Percentiles rank a stretch among this genome's conserved stretches.
Evolutionary conservation across 345 rosid species (phyloP).

Genomic region (Eutrema heterophyllum): DNA sequence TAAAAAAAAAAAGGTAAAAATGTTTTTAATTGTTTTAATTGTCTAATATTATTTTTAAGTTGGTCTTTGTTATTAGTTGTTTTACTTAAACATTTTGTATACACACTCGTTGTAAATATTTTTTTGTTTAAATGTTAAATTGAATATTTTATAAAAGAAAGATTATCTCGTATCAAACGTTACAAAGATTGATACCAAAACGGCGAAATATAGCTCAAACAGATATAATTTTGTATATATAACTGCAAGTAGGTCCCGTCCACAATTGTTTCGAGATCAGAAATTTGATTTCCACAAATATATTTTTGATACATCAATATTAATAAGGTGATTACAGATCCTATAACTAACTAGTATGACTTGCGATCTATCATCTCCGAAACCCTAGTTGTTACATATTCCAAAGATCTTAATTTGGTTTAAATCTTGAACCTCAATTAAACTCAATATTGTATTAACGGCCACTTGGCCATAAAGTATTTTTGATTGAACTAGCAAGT

Average conservation of each 20-base stretch:
- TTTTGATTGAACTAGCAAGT: not conserved
- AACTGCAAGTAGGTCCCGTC: not conserved
- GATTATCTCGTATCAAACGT: not conserved
- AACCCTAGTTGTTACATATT: not conserved
- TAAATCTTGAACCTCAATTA: not conserved
- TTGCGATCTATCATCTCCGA: not conserved
- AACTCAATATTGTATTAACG: not conserved
- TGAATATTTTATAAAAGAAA: not conserved
- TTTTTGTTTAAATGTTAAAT: too few relatives aligned
- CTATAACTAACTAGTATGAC: not conserved
- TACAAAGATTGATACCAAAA: not conserved
- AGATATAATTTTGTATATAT: not conserved
- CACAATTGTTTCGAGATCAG: not conserved
- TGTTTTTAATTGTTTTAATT: too few relatives aligned
- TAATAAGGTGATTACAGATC: not conserved
- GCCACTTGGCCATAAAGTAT: not conserved
- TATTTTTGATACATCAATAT: not conserved
- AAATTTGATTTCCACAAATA: not conserved
- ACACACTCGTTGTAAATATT: too few relatives aligned
- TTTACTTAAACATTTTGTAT: too few relatives aligned
- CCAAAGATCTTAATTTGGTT: not conserved
- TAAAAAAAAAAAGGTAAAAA: too few relatives aligned
- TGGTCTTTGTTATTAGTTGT: too few relatives aligned
- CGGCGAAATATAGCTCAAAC: not conserved
- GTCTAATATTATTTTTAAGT: too few relatives aligned